Base-by-base conservation (phyloP, 306 rosid genomes). In the Abrus precatorius region DNA sequence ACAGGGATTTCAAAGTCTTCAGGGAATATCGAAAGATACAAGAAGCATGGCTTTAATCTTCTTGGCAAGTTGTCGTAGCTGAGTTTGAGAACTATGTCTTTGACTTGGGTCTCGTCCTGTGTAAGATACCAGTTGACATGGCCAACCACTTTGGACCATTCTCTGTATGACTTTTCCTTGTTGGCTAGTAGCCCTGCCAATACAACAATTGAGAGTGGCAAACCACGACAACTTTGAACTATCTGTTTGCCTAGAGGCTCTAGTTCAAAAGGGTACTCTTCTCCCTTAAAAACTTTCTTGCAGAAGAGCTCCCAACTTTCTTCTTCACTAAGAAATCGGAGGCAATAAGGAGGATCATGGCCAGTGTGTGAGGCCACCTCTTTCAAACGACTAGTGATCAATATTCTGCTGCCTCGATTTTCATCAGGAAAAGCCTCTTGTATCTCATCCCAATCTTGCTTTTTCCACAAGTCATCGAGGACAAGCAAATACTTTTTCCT, bases 291-390 rank as follows among this genome's bases (percentile, higher is more conserved):
- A 13, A 74, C 85, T 81, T 59, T 74, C 40, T 6, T 30, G n/a
- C 68, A 9, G 29, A 84, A 84, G 6, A 80, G 67, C 9, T 80
- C 79, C 74, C 83, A 81, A 12, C 88, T 85, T 33, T 81, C 80
- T 20, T 81, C 65, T 13, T 77, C 53, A 4, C 0, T 27, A 1
- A 85, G 81, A 20, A 57, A 5, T 9, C 9, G 70, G 2, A 81
- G 77, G 3, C 5, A 2, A 5, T 76, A 34, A 11, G 85, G 83
- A 57, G 34, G 74, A 56, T 38, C 27, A 40, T 1, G 44, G 3
- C 74, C 6, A 5, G 49, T 49, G 55, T 57, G 45, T 0, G 0
- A 1, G 5, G 80, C 80, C 53, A 85, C 77, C 3, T 72, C 72
- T 80, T 29, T 47, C 44, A 36, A 55, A 36, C 76, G 79, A 14